These are phyloP conservation scores for Carex littledalei DNA, from an alignment of 176 grass and related monocot species.

Conservation along the genomic window DNA sequence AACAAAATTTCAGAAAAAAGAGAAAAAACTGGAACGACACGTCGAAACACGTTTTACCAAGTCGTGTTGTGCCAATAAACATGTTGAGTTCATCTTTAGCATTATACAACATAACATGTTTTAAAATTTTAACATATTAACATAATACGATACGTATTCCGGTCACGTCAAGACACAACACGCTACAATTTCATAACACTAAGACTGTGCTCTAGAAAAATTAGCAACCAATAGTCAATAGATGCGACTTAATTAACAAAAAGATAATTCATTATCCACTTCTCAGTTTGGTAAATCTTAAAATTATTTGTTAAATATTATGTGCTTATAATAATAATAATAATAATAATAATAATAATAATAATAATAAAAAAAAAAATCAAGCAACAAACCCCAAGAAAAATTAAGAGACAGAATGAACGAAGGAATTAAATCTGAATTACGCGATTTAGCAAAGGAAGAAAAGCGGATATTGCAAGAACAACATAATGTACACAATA, in stretches of 20 bases:
- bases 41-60: too few relatives aligned
- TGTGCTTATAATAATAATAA: neutral
- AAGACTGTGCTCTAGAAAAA: too few relatives aligned
- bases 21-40: too few relatives aligned
- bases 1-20: too few relatives aligned
- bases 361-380: neutral
- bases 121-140: too few relatives aligned
- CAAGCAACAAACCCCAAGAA: neutral
- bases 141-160: too few relatives aligned
- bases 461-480: neutral
- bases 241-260: neutral
- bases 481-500: slow-evolving; percentile 12
- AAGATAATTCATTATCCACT: neutral
- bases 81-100: too few relatives aligned
- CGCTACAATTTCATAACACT: too few relatives aligned
- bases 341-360: neutral
- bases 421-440: neutral
- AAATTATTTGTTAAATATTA: neutral
- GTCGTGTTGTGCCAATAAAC: too few relatives aligned
- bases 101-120: too few relatives aligned
- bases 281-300: neutral
- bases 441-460: neutral
- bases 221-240: neutral
- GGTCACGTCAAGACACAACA: too few relatives aligned
- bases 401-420: neutral